Evolutionary conservation across 768 basidiomycete species (phyloP), one percentile per base, ranked within the genome.

Genomic region (Pleurotus platypus): DNA sequence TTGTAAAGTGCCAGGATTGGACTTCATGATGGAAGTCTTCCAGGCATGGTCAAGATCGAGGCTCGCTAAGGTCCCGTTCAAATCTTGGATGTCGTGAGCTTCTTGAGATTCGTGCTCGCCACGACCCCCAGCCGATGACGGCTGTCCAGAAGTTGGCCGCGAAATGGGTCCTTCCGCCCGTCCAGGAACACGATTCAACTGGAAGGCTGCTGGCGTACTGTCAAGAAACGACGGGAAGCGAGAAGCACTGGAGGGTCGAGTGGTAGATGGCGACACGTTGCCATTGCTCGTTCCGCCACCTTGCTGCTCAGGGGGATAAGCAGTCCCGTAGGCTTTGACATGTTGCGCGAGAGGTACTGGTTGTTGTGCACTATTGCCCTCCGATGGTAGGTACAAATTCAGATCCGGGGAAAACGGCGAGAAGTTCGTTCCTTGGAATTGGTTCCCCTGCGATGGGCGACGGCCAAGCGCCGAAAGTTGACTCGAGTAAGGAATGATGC

Each of bases 331-430:
- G 55, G 72, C 69, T 66, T 80, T 81, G 46, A 78, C 75, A 7
- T 75, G 69, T 58, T 82, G 81, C 38, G 67, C 66, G 40, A 61
- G 69, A 27, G 70, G 72, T 54, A 72, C 76, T 58, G 72, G 75
- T 43, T 69, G 67, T 61, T 68, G 59, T 45, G 67, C 68, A 58
- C 77, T 73, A 18, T 39, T 30, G 9, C 30, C 30, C 24, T 54
- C 51, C 18, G 37, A 18, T 3, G 69, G 61, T 20, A 69, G 66
- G 63, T 73, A 73, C 18, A 75, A 68, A 61, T 81, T 86, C 7
- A 86, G 84, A 62, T 91, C 89, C 7, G 89, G 89, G 1, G 90
- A 91, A 71, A 92, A 92, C 2, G 89, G 89, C 5, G 88, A 87
- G 68, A 91, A 91, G 57, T 69, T 74, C 16, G 75, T 72, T 49